These are phyloP conservation scores for Pholiota microspora DNA, from an alignment of 768 basidiomycete genomes.

Conservation along the genomic window DNA sequence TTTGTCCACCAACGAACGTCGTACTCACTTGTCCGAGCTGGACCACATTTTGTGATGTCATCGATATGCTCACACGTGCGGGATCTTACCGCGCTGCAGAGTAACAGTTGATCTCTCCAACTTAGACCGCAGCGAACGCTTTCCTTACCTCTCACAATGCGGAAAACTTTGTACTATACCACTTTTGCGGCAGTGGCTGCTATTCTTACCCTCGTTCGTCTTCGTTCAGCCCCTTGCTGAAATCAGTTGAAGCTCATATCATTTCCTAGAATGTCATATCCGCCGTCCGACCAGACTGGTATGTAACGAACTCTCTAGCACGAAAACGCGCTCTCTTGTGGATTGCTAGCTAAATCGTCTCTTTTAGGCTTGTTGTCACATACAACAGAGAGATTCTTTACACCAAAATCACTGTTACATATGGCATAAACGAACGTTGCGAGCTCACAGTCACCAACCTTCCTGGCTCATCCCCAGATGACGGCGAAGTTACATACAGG, in stretches of 20 bases:
- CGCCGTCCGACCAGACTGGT: constrained; percentile 64
- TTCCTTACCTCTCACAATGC: constrained; percentile 37
- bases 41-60: no score
- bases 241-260: neutral
- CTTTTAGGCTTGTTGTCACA: constrained; percentile 41
- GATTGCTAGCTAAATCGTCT: no score
- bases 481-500: constrained; percentile 46
- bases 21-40: no score
- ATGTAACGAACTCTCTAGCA: constrained; percentile 13
- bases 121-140: no score
- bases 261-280: constrained; percentile 58
- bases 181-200: constrained; percentile 56
- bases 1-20: no score
- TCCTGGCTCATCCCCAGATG: constrained; percentile 38
- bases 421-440: constrained; percentile 61
- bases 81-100: no score
- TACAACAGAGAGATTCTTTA: constrained; percentile 44
- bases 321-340: no score
- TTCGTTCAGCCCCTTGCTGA: neutral
- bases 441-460: constrained; percentile 47
- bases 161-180: constrained; percentile 67
- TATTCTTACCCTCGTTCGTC: constrained; percentile 51
- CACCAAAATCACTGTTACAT: constrained; percentile 47
- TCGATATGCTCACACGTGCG: no score
- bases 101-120: no score